Conservation (phyloP, 78 protist species). For the Isochrysis galbana region DNA sequence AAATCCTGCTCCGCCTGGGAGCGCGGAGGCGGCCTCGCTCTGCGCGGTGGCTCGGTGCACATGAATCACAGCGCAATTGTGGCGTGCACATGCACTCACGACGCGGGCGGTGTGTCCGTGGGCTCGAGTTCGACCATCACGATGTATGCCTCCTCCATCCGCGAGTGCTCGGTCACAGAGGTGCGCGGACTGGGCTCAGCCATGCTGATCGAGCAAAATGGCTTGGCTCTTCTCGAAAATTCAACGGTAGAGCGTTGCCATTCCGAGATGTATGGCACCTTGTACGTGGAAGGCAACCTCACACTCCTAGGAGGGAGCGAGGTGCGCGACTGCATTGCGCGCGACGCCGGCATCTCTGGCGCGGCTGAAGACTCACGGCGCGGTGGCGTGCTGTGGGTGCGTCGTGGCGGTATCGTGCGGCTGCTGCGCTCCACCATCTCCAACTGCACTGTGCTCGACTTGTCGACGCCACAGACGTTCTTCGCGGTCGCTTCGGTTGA, state of each 20-base stretch:
- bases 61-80: too few relatives aligned
- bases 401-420: background rate
- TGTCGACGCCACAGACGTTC: background rate
- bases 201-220: background rate
- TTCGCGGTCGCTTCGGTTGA: background rate
- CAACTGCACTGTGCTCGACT: background rate
- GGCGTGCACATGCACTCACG: background rate
- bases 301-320: background rate
- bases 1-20: background rate
- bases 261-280: background rate
- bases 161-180: background rate
- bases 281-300: background rate
- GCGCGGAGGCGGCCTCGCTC: background rate
- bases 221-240: background rate
- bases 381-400: background rate
- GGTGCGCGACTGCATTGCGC: background rate
- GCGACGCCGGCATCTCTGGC: background rate
- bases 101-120: background rate
- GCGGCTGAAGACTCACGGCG: background rate
- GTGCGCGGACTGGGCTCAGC: background rate
- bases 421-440: background rate
- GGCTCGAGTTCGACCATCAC: background rate
- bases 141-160: background rate
- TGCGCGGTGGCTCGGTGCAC: background rate
- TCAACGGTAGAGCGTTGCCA: background rate